A percentile compares a stretch with the other conserved stretches of the same genome.
phyloP scores from a whole-genome alignment of 805 yeast species.

The Saturnispora hagleri region DNA sequence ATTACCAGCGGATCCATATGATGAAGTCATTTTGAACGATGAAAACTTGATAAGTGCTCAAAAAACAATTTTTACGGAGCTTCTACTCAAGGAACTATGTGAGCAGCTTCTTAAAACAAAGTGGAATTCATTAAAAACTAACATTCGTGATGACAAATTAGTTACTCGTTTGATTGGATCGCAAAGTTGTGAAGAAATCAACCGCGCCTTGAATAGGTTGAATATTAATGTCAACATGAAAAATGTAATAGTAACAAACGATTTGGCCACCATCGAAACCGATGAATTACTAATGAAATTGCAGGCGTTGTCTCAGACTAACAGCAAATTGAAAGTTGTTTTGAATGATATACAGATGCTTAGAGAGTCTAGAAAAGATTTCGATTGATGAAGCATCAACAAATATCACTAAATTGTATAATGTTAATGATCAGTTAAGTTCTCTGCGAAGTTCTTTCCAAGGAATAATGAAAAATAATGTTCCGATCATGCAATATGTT shows the following conservation, averaged over 20 bases:
- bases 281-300: not conserved
- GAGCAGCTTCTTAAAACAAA: not conserved
- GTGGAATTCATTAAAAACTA: not conserved
- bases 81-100: not conserved
- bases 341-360: not conserved
- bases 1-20: not conserved
- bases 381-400: not conserved
- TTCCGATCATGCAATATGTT: constrained; percentile 32
- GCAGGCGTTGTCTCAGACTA: not conserved
- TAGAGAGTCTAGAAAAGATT: not conserved
- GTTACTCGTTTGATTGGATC: not conserved
- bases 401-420: not conserved
- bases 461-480: constrained; percentile 27
- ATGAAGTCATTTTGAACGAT: not conserved
- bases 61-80: not conserved
- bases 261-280: not conserved
- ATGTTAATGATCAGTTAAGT: not conserved
- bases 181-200: not conserved
- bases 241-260: not conserved
- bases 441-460: constrained; percentile 7
- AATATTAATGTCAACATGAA: constrained; percentile 2
- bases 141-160: not conserved
- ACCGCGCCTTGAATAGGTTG: not conserved
- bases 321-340: not conserved
- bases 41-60: constrained; percentile 1